Evolutionary conservation across 2,329 filamentous ascomycete species (phyloP).

Genomic region (Sarocladium strictum): DNA sequence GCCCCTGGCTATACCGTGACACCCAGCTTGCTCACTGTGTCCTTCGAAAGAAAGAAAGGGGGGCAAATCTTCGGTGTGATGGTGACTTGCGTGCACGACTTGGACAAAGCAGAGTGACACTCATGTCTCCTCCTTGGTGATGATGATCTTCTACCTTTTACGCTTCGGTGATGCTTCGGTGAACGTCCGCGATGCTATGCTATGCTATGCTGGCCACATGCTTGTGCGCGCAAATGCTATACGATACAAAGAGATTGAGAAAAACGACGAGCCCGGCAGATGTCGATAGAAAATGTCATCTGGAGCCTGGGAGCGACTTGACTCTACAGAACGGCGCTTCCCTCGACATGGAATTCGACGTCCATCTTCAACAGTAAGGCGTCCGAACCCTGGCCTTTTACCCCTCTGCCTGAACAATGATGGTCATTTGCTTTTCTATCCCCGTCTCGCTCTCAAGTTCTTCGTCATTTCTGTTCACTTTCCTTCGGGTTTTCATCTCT

Average conservation of each 20-base stretch:
- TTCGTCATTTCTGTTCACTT: neutral
- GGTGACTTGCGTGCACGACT: neutral
- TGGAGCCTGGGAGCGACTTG: too few species aligned
- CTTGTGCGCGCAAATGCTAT: neutral
- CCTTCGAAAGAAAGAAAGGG: neutral
- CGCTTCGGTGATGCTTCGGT: neutral
- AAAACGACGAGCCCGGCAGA: neutral
- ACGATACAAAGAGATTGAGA: neutral
- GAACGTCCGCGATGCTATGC: neutral
- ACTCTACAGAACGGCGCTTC: too few species aligned
- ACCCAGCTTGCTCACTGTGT: neutral
- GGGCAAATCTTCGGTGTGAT: neutral
- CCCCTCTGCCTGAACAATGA: neutral
- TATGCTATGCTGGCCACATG: too few species aligned
- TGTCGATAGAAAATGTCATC: too few species aligned
- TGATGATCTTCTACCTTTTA: neutral
- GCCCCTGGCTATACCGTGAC: too few species aligned
- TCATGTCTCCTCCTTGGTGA: neutral
- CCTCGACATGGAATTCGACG: neutral
- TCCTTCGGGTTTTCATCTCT: neutral
- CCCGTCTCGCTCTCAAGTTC: neutral
- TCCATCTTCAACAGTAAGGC: neutral
- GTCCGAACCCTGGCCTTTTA: neutral
- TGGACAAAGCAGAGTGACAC: neutral
- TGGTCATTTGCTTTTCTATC: too few species aligned